A percentile compares a stretch with the other conserved stretches of the same genome.
Evolutionary conservation across 2,329 filamentous ascomycete genomes (phyloP).

Genomic region (Thielaviopsis cerberus): DNA sequence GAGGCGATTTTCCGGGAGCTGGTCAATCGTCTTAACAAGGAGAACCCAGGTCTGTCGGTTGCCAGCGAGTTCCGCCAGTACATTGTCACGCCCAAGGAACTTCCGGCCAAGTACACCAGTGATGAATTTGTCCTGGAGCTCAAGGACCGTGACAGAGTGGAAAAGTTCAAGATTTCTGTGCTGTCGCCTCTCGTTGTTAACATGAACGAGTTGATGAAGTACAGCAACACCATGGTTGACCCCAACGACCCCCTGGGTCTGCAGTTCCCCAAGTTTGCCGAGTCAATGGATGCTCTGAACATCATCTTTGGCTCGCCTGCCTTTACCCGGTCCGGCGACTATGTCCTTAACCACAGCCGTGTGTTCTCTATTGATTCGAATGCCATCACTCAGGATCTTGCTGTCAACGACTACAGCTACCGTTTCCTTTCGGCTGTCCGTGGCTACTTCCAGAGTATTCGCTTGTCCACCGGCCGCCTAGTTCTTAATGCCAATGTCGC

Average conservation of each 20-base stretch:
- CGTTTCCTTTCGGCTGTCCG: slow-evolving; percentile 21
- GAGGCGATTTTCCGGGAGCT: slow-evolving; percentile 23
- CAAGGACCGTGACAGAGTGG: slow-evolving; percentile 18
- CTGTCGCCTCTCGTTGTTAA: slow-evolving; percentile 18
- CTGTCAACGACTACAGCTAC: slow-evolving; percentile 16
- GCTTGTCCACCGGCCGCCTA: slow-evolving; percentile 33
- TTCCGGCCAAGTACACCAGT: background rate
- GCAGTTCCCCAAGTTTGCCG: slow-evolving; percentile 30
- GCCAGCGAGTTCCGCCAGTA: slow-evolving; percentile 35
- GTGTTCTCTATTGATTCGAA: slow-evolving; percentile 24
- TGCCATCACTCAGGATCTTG: slow-evolving; percentile 4
- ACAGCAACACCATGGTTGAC: slow-evolving; percentile 26
- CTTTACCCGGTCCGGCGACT: slow-evolving; percentile 20
- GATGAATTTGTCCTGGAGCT: slow-evolving; percentile 5
- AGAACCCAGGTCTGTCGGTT: slow-evolving; percentile 17
- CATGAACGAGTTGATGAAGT: slow-evolving; percentile 25
- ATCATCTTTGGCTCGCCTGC: slow-evolving; percentile 30
- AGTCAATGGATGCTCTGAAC: slow-evolving; percentile 32
- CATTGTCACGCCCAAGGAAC: slow-evolving; percentile 16
- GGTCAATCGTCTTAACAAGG: slow-evolving; percentile 19
- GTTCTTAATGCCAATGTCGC: slow-evolving; percentile 38
- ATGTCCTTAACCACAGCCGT: slow-evolving; percentile 27
- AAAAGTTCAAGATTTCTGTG: slow-evolving; percentile 24
- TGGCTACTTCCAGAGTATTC: slow-evolving; percentile 37
- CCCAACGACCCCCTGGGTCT: slow-evolving; percentile 15